Evolutionary conservation across 495 filamentous ascomycete genomes (phyloP), one percentile per base, ranked within the genome.

Genomic region (Neurospora sp.): DNA sequence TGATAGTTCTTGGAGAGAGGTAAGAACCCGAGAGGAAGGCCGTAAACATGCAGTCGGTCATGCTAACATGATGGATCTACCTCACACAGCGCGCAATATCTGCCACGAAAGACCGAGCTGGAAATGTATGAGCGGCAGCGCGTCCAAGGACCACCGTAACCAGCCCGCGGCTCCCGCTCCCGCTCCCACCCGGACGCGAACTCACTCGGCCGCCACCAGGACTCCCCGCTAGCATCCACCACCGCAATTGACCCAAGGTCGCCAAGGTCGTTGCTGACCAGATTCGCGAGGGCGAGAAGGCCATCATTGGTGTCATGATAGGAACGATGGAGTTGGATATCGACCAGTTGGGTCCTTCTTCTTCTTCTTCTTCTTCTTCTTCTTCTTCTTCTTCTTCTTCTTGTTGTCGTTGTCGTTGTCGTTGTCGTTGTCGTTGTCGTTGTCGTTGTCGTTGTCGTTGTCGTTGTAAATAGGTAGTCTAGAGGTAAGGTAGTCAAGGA

Each of bases 231-330:
- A 35, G 35, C 35, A 35, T 35, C 35, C 35, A 35, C 35, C 35
- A 35, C 35, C 35, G 35, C 4, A 35, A 35, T 35, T 35, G 35
- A 35, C 35, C 35, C 73, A 87, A 94, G 77, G 96, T 99, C 23
- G 94, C 94, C 46, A 88, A 92, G 83, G 87, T 86, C 75, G 86
- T 99, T 70, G 90, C 90, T 38, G 90, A 94, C 54, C 96, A 99
- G 85, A 83, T 99, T 48, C 91, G 92, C 5, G 48, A 59, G 48
- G 23, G 23, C 12, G 23, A 59, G 23, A 59, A 59, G 48, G 23
- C 48, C 48, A 59, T 59, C 12, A 31, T 59, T 31, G 48, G 48
- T 7, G 5, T 31, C 5, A 59, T 62, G 27, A 35, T 62, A 14
- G 31, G 7, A 46, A 46, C 8, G 18, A 1, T 46, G 42, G 42